Percentiles rank a stretch among this genome's conserved stretches.
Evolutionary conservation across 371 early-diverging fungal genomes (phyloP).

Genomic region (Phascolomyces articulosus): DNA sequence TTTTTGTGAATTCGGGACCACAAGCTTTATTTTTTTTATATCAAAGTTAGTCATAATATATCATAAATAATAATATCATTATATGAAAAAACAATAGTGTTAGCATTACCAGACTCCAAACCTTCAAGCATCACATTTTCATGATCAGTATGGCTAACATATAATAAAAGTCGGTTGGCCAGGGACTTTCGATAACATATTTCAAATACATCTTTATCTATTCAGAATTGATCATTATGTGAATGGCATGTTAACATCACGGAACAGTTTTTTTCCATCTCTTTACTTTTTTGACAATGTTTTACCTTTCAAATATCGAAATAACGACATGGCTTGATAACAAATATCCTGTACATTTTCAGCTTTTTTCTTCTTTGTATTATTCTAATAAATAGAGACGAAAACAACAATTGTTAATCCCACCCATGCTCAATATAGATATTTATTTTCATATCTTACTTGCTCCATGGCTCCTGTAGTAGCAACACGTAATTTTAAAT

Average conservation of each 20-base stretch:
- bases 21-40: background rate
- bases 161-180: background rate
- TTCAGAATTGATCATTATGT: background rate
- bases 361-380: background rate
- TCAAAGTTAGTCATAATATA: background rate
- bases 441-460: no score
- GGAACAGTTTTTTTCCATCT: no score
- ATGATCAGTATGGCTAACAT: background rate
- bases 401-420: background rate
- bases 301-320: background rate
- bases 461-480: no score
- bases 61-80: background rate
- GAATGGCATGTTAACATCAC: no score
- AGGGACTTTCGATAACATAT: background rate
- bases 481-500: background rate
- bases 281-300: background rate
- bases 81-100: no score
- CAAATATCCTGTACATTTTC: background rate
- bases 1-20: background rate
- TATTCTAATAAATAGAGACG: background rate
- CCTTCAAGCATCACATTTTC: background rate
- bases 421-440: background rate
- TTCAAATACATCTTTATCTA: conserved; percentile 4
- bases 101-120: background rate
- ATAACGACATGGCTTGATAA: background rate